phyloP scores from a whole-genome alignment of 2,329 filamentous ascomycete species.

The Pseudocercospora eumusae region DNA sequence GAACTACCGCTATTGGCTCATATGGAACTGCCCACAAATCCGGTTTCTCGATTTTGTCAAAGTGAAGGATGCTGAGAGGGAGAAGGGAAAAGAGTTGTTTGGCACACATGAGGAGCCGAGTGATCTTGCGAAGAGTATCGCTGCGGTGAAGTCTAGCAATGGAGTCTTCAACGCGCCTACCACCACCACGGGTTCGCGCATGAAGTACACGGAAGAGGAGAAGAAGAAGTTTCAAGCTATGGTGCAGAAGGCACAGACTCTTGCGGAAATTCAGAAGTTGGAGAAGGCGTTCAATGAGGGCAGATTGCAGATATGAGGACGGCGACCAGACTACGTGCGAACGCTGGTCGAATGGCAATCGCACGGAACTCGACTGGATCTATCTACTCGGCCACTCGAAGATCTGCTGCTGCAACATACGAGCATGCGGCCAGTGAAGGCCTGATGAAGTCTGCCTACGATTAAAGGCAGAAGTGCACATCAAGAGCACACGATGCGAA shows the following conservation, averaged over 20 bases:
- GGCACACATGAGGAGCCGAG: slow-evolving; percentile 73
- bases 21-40: slow-evolving; percentile 81
- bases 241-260: slow-evolving; percentile 82
- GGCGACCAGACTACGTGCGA: slow-evolving; percentile 39
- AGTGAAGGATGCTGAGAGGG: slow-evolving; percentile 82
- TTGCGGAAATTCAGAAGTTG: slow-evolving; percentile 85
- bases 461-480: background rate
- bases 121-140: slow-evolving; percentile 78
- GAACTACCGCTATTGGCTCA: slow-evolving; percentile 89
- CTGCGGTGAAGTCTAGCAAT: slow-evolving; percentile 73
- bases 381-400: background rate
- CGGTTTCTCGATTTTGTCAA: slow-evolving; percentile 92
- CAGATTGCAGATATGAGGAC: slow-evolving; percentile 58
- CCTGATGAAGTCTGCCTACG: background rate
- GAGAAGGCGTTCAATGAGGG: slow-evolving; percentile 94
- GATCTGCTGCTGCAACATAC: background rate
- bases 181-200: slow-evolving; percentile 42
- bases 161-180: slow-evolving; percentile 46
- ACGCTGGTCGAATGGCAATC: background rate
- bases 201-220: slow-evolving; percentile 76
- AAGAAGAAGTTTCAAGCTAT: slow-evolving; percentile 80
- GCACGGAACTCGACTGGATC: background rate
- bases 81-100: slow-evolving; percentile 76
- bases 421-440: background rate
- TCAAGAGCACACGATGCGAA: background rate